Conservation (phyloP, 306 rosid genomes). For the Coriaria nepalensis region DNA sequence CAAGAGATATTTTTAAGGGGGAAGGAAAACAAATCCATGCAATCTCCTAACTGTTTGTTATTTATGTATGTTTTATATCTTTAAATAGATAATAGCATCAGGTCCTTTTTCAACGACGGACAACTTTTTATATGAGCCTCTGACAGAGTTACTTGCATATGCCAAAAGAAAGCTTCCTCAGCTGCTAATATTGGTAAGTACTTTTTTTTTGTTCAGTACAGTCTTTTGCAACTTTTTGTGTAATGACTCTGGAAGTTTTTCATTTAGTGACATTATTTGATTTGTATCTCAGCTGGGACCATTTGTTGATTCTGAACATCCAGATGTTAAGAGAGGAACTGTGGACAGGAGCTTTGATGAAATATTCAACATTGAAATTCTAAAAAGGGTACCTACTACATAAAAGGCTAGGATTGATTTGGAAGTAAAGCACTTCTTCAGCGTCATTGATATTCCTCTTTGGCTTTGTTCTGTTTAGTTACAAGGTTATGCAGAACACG, state of each 20-base stretch:
- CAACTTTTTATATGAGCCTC: constrained; percentile 82
- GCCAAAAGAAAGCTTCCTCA: constrained; percentile 76
- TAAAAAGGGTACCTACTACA: constrained; percentile 47
- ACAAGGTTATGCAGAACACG: constrained; percentile 53
- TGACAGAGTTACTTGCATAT: constrained; percentile 62
- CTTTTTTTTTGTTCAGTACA: constrained; percentile 9
- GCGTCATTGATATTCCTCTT: constrained; percentile 8
- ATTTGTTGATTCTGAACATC: constrained; percentile 80
- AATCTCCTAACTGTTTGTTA: constrained; percentile 7
- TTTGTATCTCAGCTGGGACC: constrained; percentile 70
- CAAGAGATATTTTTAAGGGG: too few relatives aligned
- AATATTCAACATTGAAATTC: constrained; percentile 49
- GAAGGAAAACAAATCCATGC: constrained; percentile 2
- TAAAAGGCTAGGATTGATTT: not conserved
- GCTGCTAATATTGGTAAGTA: constrained; percentile 62
- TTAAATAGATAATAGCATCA: constrained; percentile 74
- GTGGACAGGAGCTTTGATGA: constrained; percentile 61
- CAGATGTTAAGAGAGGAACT: constrained; percentile 73
- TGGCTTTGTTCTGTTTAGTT: constrained; percentile 31
- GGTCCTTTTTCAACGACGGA: constrained; percentile 89
- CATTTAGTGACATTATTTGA: constrained; percentile 10
- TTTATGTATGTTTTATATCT: constrained; percentile 13
- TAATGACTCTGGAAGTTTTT: constrained; percentile 1
- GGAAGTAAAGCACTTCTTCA: constrained; percentile 1
- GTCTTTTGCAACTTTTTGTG: not conserved